A percentile compares a stretch with the other conserved stretches of the same genome.
These are phyloP conservation scores for Euphorbia schlechtendalii DNA, from an alignment of 441 rosid genomes.

Conservation along the genomic window DNA sequence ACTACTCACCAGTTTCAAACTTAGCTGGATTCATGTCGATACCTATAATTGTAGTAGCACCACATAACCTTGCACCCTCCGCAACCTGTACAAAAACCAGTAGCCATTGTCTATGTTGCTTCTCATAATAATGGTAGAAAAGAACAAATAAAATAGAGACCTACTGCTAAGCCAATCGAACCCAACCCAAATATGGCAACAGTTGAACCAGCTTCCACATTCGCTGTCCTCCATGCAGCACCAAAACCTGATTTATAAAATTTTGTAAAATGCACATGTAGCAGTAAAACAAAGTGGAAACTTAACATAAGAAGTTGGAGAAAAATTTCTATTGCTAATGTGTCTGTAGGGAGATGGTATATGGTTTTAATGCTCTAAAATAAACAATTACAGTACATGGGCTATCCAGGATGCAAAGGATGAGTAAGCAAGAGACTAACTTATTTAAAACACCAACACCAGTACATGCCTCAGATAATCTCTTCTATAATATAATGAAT, in stretches of 20 bases:
- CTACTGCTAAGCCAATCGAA: slow-evolving; percentile 78
- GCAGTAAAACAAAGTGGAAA: background rate
- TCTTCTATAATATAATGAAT: background rate
- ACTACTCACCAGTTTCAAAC: slow-evolving; percentile 52
- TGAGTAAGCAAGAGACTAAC: background rate
- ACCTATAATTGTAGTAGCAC: slow-evolving; percentile 70
- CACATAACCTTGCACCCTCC: slow-evolving; percentile 68
- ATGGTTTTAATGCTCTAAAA: background rate
- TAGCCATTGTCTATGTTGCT: background rate
- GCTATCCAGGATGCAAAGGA: too few relatives aligned
- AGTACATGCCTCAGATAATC: background rate
- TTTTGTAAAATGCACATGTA: background rate
- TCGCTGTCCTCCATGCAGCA: slow-evolving; percentile 78
- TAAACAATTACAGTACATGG: background rate
- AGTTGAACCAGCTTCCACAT: slow-evolving; percentile 77
- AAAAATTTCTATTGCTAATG: background rate
- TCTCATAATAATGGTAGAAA: background rate
- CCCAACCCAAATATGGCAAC: slow-evolving; percentile 86
- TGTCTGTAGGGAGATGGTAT: background rate
- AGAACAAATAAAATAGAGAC: background rate
- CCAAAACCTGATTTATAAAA: slow-evolving; percentile 50
- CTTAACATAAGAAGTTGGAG: background rate
- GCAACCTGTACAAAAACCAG: slow-evolving; percentile 51
- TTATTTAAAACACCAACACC: background rate
- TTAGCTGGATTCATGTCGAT: slow-evolving; percentile 61